phyloP scores from a whole-genome alignment of 1,284 basidiomycete genomes.

The Rhodotorula sp. region DNA sequence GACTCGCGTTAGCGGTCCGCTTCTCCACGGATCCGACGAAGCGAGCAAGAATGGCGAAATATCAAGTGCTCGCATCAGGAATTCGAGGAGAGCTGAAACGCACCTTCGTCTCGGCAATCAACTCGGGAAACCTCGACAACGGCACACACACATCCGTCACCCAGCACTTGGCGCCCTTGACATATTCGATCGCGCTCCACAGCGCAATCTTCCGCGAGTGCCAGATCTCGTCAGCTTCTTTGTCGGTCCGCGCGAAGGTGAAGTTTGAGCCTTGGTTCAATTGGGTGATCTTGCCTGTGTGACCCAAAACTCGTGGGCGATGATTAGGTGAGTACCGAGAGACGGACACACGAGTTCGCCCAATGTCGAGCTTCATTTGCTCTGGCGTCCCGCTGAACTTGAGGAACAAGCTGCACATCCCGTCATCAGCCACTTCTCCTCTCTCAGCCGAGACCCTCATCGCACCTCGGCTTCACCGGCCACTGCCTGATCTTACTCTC shows the following conservation, averaged over 20 bases:
- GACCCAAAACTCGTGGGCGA: neutral
- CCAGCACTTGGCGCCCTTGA: conserved; percentile 37
- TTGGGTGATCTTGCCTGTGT: conserved; percentile 59
- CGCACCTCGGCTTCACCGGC: conserved; percentile 60
- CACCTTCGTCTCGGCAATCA: conserved; percentile 42
- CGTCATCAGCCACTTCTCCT: too few species aligned
- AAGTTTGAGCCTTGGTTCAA: conserved; percentile 69
- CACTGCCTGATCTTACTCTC: conserved; percentile 55
- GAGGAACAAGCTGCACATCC: conserved; percentile 63
- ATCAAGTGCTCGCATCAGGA: too few species aligned
- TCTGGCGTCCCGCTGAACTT: conserved; percentile 63
- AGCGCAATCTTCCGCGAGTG: conserved; percentile 63
- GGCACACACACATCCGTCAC: conserved; percentile 45
- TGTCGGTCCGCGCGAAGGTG: conserved; percentile 63
- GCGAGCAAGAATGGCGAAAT: too few species aligned
- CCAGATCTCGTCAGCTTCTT: conserved; percentile 77
- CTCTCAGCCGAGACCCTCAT: neutral
- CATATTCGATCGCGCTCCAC: conserved; percentile 38
- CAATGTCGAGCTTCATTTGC: conserved; percentile 64
- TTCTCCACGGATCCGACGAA: too few species aligned
- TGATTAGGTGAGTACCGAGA: neutral
- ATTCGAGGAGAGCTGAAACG: neutral
- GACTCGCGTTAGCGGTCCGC: too few species aligned
- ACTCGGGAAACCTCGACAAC: conserved; percentile 39
- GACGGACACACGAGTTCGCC: conserved; percentile 39